Conservation (phyloP, 2,329 filamentous ascomycete genomes). For the Paraphaeosphaeria sporulosa region DNA sequence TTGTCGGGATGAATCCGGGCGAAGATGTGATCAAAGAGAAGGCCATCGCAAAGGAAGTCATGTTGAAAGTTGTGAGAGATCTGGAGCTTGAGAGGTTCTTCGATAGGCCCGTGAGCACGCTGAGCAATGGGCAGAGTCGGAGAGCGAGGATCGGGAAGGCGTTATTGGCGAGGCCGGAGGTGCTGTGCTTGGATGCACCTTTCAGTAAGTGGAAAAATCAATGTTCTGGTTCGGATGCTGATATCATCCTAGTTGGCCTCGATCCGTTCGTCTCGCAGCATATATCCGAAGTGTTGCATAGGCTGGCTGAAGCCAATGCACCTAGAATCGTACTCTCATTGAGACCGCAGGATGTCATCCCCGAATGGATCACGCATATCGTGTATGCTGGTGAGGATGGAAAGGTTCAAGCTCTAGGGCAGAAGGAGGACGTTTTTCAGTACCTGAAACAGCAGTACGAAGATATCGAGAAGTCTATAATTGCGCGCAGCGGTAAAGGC, state of each 20-base stretch:
- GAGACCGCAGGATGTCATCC: slow-evolving; percentile 84
- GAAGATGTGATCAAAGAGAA: slow-evolving; percentile 57
- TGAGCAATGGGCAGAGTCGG: slow-evolving; percentile 93
- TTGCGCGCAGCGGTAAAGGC: slow-evolving; percentile 6
- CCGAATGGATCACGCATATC: slow-evolving; percentile 89
- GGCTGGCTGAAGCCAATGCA: slow-evolving; percentile 69
- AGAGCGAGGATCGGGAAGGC: slow-evolving; percentile 88
- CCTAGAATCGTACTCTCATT: slow-evolving; percentile 80
- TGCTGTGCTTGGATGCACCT: slow-evolving; percentile 84
- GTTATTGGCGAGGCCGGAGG: slow-evolving; percentile 77
- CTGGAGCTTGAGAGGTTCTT: slow-evolving; percentile 74
- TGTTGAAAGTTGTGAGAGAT: slow-evolving; percentile 72
- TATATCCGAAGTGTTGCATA: slow-evolving; percentile 74
- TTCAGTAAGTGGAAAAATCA: slow-evolving; percentile 66
- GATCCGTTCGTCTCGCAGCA: slow-evolving; percentile 81
- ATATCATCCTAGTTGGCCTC: slow-evolving; percentile 71
- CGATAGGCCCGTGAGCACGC: slow-evolving; percentile 82
- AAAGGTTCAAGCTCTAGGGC: slow-evolving; percentile 70
- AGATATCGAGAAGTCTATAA: slow-evolving; percentile 43
- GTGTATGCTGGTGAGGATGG: slow-evolving; percentile 74
- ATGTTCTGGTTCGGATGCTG: slow-evolving; percentile 1
- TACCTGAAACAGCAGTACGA: slow-evolving; percentile 44
- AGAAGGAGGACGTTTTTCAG: slow-evolving; percentile 68
- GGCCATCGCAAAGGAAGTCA: slow-evolving; percentile 53
- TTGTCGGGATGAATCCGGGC: slow-evolving; percentile 81